A percentile compares a stretch with the other conserved stretches of the same genome.
These are phyloP conservation scores for Lophiostoma macrostomum DNA, from an alignment of 495 filamentous ascomycete species.

Conservation along the genomic window DNA sequence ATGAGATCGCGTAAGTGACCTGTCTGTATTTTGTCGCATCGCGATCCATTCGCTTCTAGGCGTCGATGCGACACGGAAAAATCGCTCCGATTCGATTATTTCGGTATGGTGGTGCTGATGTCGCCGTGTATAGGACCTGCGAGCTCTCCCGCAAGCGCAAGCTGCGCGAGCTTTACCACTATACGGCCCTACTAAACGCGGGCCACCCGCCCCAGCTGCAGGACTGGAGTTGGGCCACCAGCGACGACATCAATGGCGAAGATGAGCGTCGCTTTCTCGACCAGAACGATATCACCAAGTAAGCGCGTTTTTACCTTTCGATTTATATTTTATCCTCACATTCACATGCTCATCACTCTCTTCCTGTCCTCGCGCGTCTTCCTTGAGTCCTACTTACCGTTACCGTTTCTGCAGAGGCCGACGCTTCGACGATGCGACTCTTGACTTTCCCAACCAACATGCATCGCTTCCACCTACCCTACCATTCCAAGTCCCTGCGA, in stretches of 20 bases:
- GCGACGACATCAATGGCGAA: slow-evolving; percentile 41
- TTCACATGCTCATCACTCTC: not conserved
- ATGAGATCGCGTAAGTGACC: slow-evolving; percentile 59
- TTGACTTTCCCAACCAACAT: slow-evolving; percentile 49
- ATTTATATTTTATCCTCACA: slow-evolving; percentile 5
- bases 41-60: slow-evolving; percentile 28
- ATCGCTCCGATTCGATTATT: slow-evolving; percentile 37
- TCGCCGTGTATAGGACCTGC: slow-evolving; percentile 57
- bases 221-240: slow-evolving; percentile 46
- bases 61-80: slow-evolving; percentile 39
- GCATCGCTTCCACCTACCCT: slow-evolving; percentile 16
- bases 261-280: slow-evolving; percentile 63
- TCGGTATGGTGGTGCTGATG: slow-evolving; percentile 37
- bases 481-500: slow-evolving; percentile 20
- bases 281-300: slow-evolving; percentile 73
- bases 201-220: slow-evolving; percentile 48
- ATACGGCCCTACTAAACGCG: slow-evolving; percentile 47
- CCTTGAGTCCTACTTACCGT: slow-evolving; percentile 17
- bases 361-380: slow-evolving; percentile 30
- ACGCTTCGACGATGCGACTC: slow-evolving; percentile 44
- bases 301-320: slow-evolving; percentile 44
- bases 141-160: slow-evolving; percentile 77
- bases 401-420: slow-evolving; percentile 53
- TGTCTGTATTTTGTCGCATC: slow-evolving; percentile 28
- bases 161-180: slow-evolving; percentile 72